Evolutionary conservation across 495 filamentous ascomycete genomes (phyloP), one percentile per base, ranked within the genome.

Genomic region (Aspergillus carlsbadensis): DNA sequence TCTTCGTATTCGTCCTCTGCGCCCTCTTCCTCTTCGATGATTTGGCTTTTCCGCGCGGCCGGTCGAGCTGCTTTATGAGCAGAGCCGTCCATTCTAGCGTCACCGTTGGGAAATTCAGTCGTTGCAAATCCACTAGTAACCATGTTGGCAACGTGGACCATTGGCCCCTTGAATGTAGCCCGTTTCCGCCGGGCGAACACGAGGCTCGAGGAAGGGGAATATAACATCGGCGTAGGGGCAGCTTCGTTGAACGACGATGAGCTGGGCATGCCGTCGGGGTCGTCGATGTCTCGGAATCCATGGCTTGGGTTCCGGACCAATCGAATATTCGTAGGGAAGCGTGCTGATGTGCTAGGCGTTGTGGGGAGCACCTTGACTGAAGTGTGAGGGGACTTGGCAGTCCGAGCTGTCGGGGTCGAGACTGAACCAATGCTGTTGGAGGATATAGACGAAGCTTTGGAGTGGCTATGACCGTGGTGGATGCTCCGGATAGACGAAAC

Each of bases 341-440:
- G 74, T 14, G 84, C 72, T 10, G 84, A 81, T 6, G 81, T 72
- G 2, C 89, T 95, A 0, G 94, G 94, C 0, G 94, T 98, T 0
- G 93, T 89, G 2, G 94, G 94, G 4, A 98, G 82, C 14, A 98
- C 89, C 74, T 98, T 98, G 66, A 96, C 85, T 1, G 92, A 96
- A 49, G 87, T 81, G 69, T 96, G 90, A 4, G 94, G 94, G 21
- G 87, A 90, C 21, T 86, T 86, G 13, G 81, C 78, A 37, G 81
- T 69, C 36, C 83, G 84, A 39, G 80, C 85, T 64, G 83, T 94
- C 61, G 78, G 87, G 55, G 82, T 81, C 15, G 84, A 84, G 3
- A 79, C 84, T 6, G 81, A 87, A 18, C 86, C 80, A 13, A 87
- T 83, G 49, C 85, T 86, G 52, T 85, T 90, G 22, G 92, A 96